Conservation (phyloP, 2,329 filamentous ascomycete species). For the Epichloe gansuensis region DNA sequence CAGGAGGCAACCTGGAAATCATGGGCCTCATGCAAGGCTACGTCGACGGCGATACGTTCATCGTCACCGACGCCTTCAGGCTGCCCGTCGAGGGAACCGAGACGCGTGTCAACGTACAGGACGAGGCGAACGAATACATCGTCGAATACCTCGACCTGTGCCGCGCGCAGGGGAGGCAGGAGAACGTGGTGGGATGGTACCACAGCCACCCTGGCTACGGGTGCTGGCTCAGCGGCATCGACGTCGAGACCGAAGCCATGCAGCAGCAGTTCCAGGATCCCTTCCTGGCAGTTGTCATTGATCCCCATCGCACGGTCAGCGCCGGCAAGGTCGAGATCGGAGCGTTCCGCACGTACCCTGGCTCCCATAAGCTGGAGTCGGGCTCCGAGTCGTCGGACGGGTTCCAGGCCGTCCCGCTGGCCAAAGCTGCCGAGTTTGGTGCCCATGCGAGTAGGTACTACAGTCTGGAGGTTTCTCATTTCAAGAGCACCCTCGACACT, state of each 20-base stretch:
- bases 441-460: slow-evolving; percentile 89
- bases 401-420: slow-evolving; percentile 72
- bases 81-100: slow-evolving; percentile 97
- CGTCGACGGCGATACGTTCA: slow-evolving; percentile 69
- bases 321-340: slow-evolving; percentile 96
- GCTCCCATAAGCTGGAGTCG: slow-evolving; percentile 47
- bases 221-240: slow-evolving; percentile 95
- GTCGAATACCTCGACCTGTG: slow-evolving; percentile 69
- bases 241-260: slow-evolving; percentile 75
- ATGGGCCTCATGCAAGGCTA: slow-evolving; percentile 99
- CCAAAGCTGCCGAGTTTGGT: slow-evolving; percentile 91
- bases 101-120: slow-evolving; percentile 90
- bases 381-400: slow-evolving; percentile 32
- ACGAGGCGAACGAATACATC: slow-evolving; percentile 95
- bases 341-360: slow-evolving; percentile 84
- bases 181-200: slow-evolving; percentile 97
- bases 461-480: slow-evolving; percentile 79
- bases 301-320: slow-evolving; percentile 88
- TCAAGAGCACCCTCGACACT: slow-evolving; percentile 83
- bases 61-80: slow-evolving; percentile 89
- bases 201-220: slow-evolving; percentile 96
- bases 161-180: slow-evolving; percentile 63
- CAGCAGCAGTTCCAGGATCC: slow-evolving; percentile 83
- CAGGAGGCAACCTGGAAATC: slow-evolving; percentile 80
- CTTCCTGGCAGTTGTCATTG: slow-evolving; percentile 90